Evolutionary conservation across 2,329 filamentous ascomycete genomes (phyloP).

Genomic region (Monascus ruber): DNA sequence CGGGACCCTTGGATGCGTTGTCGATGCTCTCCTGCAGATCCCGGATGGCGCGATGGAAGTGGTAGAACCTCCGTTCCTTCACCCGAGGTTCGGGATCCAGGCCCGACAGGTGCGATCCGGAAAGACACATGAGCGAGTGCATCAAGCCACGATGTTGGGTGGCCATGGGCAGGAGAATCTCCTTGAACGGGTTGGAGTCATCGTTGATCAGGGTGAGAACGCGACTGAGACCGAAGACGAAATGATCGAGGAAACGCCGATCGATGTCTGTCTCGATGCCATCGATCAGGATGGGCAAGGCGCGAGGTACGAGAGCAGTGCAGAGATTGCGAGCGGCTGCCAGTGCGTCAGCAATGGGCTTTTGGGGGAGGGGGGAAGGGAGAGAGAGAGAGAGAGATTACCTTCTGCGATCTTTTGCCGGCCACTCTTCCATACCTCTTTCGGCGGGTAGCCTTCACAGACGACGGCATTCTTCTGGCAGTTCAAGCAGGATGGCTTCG

Average conservation of each 20-base stretch:
- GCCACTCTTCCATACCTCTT: constrained; percentile 77
- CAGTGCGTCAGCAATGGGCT: no score
- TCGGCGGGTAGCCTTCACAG: constrained; percentile 81
- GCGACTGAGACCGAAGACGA: constrained; percentile 65
- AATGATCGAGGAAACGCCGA: constrained; percentile 71
- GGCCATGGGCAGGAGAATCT: constrained; percentile 71
- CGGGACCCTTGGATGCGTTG: constrained; percentile 12
- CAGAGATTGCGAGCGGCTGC: neutral
- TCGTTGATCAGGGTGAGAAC: constrained; percentile 75
- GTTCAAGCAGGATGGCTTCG: constrained; percentile 47
- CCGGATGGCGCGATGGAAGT: constrained; percentile 36
- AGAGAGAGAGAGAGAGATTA: constrained; percentile 12
- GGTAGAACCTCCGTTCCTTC: constrained; percentile 43
- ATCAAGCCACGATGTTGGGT: constrained; percentile 70
- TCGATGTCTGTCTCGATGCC: constrained; percentile 74
- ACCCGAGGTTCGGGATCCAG: constrained; percentile 40
- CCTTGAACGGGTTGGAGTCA: constrained; percentile 72
- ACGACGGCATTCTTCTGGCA: constrained; percentile 89
- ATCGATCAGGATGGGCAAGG: constrained; percentile 55
- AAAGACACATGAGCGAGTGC: constrained; percentile 78
- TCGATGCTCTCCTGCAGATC: constrained; percentile 31
- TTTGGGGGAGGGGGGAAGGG: constrained; percentile 1
- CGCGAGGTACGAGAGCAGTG: constrained; percentile 28
- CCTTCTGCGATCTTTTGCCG: constrained; percentile 62
- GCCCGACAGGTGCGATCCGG: constrained; percentile 60